Conservation (phyloP, 1,139 yeast species). For the Sugiyamaella japonica region DNA sequence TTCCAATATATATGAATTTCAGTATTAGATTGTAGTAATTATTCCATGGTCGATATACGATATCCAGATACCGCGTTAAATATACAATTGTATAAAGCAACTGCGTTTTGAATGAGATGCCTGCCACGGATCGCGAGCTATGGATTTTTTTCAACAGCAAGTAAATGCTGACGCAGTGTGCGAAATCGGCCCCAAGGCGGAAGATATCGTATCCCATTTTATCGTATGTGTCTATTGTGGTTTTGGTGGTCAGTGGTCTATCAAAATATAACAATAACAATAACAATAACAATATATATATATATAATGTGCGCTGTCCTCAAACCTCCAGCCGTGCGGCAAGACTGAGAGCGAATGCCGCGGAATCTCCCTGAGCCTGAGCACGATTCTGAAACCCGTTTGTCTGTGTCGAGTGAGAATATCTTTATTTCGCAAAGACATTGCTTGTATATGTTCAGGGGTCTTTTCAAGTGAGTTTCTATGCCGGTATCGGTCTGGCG, state of each 20-base stretch:
- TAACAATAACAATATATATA: background rate
- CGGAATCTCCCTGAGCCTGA: no score
- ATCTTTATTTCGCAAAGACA: no score
- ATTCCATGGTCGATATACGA: constrained; percentile 49
- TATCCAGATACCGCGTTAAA: constrained; percentile 74
- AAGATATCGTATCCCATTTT: constrained; percentile 18
- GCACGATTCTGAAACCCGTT: no score
- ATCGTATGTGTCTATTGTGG: background rate
- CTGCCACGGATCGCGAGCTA: constrained; percentile 65
- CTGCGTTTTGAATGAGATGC: constrained; percentile 89
- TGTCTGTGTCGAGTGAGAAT: no score
- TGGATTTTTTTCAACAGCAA: constrained; percentile 73
- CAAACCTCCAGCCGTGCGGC: constrained; percentile 4
- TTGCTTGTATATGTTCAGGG: background rate
- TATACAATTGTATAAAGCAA: constrained; percentile 75
- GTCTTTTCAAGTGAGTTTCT: no score
- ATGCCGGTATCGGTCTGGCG: no score
- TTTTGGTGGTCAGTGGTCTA: background rate
- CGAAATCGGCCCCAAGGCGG: constrained; percentile 50
- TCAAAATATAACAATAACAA: background rate
- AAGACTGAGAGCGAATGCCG: no score
- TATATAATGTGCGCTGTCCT: background rate
- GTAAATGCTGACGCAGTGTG: constrained; percentile 79
- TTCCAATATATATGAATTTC: constrained; percentile 76
- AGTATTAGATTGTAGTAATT: constrained; percentile 76